phyloP scores from a whole-genome alignment of 2,329 filamentous ascomycete genomes.

The Hypoxylon sp. region DNA sequence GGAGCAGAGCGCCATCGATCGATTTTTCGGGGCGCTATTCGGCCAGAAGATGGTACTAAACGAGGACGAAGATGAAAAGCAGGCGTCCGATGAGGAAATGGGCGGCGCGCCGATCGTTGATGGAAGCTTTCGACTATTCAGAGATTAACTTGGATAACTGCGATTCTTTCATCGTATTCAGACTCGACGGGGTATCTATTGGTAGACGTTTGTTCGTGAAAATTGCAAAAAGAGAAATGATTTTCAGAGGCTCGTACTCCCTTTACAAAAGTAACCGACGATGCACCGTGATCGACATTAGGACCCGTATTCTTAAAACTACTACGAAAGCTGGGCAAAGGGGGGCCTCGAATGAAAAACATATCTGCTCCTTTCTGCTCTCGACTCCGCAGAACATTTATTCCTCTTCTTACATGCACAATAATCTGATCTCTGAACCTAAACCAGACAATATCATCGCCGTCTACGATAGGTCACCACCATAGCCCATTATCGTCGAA shows the following conservation, averaged over 20 bases:
- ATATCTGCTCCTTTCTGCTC: constrained; percentile 19
- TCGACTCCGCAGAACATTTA: not conserved
- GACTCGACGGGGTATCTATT: constrained; percentile 14
- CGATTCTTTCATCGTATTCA: constrained; percentile 7
- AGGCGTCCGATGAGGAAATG: constrained; percentile 63
- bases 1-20: constrained; percentile 83
- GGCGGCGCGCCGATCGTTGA: constrained; percentile 65
- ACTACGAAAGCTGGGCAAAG: constrained; percentile 21
- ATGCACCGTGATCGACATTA: constrained; percentile 36
- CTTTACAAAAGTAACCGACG: constrained; percentile 25
- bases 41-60: constrained; percentile 76
- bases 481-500: not conserved
- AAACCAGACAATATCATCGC: not conserved
- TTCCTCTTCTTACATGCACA: not conserved
- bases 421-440: not conserved
- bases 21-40: constrained; percentile 80
- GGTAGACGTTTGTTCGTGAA: constrained; percentile 13
- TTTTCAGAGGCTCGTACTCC: constrained; percentile 39
- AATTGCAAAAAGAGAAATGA: constrained; percentile 32
- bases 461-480: not conserved
- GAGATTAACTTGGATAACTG: constrained; percentile 36
- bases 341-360: constrained; percentile 12
- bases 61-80: constrained; percentile 61
- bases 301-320: constrained; percentile 18
- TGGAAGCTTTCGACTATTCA: constrained; percentile 66